Conservation (phyloP, 768 basidiomycete species). For the Collybia mongolica region DNA sequence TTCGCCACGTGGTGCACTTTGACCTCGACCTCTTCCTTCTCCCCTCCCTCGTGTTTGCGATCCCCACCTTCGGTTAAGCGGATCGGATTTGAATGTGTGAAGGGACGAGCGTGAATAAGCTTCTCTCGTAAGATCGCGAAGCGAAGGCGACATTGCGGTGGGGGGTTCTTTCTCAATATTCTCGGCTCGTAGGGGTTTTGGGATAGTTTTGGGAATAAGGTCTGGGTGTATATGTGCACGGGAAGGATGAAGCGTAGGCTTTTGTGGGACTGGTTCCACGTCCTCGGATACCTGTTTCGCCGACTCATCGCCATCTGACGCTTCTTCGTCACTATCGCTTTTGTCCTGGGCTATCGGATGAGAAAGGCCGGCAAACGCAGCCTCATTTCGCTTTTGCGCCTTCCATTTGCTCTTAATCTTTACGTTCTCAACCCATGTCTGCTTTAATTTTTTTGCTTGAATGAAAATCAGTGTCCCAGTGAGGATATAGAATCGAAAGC, state of each 20-base stretch:
- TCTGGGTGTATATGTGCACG: conserved; percentile 26
- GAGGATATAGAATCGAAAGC: neutral
- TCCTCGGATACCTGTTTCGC: conserved; percentile 13
- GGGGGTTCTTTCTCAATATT: conserved; percentile 13
- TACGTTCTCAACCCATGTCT: conserved; percentile 72
- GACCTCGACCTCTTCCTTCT: conserved; percentile 13
- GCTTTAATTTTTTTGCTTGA: conserved; percentile 78
- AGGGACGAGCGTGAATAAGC: conserved; percentile 62
- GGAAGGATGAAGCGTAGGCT: conserved; percentile 20
- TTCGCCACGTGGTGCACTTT: conserved; percentile 23
- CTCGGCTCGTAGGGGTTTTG: conserved; percentile 15
- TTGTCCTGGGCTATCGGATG: conserved; percentile 7
- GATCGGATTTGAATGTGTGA: conserved; percentile 56
- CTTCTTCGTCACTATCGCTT: conserved; percentile 10
- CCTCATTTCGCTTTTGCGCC: conserved; percentile 57
- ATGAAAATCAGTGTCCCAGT: conserved; percentile 4
- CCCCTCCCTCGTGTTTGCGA: conserved; percentile 17
- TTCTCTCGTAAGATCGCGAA: conserved; percentile 60
- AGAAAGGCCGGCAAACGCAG: conserved; percentile 20
- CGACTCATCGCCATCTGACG: conserved; percentile 15
- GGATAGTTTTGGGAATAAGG: conserved; percentile 13
- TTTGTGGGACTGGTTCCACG: conserved; percentile 9
- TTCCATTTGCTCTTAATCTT: conserved; percentile 83
- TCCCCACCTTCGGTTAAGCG: conserved; percentile 26
- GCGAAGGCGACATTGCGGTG: conserved; percentile 25